Evolutionary conservation across 169 alveolate species (phyloP).

Genomic region (Condylostoma magnum): DNA sequence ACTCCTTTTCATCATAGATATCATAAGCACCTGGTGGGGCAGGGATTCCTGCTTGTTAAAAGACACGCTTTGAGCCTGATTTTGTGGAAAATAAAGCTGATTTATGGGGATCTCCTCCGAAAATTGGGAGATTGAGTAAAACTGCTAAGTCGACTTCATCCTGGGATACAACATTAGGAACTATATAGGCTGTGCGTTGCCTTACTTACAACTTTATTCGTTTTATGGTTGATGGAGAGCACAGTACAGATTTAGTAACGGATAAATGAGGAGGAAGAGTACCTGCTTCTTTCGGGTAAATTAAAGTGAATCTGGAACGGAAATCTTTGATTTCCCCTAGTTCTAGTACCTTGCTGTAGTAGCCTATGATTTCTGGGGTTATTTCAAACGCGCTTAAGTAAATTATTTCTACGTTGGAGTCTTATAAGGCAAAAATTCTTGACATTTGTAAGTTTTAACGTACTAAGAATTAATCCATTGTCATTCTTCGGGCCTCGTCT

Average conservation of each 20-base stretch:
- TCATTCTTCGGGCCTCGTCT: conserved; percentile 59
- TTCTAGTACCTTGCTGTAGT: conserved; percentile 64
- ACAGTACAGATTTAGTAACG: conserved; percentile 45
- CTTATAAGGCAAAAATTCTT: conserved; percentile 66
- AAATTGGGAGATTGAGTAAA: conserved; percentile 63
- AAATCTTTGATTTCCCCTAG: conserved; percentile 56
- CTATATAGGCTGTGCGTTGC: conserved; percentile 57
- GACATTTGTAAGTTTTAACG: conserved; percentile 66
- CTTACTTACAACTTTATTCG: conserved; percentile 49
- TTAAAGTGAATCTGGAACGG: conserved; percentile 45
- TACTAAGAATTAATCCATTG: conserved; percentile 61
- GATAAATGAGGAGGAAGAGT: conserved; percentile 61
- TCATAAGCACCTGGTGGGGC: conserved; percentile 79
- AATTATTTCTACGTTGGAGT: conserved; percentile 63
- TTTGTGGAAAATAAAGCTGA: conserved; percentile 69
- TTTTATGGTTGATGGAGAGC: conserved; percentile 65
- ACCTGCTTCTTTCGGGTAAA: conserved; percentile 56
- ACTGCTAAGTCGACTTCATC: conserved; percentile 79
- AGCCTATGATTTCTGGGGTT: conserved; percentile 65
- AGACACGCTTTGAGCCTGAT: conserved; percentile 77
- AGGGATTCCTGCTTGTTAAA: conserved; percentile 72
- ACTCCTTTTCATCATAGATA: conserved; percentile 65
- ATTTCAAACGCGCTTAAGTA: conserved; percentile 61
- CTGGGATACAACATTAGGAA: conserved; percentile 77
- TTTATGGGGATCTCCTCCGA: conserved; percentile 75